Evolutionary conservation across 2,329 filamentous ascomycete species (phyloP).

Genomic region (Trichophyton verrucosum): DNA sequence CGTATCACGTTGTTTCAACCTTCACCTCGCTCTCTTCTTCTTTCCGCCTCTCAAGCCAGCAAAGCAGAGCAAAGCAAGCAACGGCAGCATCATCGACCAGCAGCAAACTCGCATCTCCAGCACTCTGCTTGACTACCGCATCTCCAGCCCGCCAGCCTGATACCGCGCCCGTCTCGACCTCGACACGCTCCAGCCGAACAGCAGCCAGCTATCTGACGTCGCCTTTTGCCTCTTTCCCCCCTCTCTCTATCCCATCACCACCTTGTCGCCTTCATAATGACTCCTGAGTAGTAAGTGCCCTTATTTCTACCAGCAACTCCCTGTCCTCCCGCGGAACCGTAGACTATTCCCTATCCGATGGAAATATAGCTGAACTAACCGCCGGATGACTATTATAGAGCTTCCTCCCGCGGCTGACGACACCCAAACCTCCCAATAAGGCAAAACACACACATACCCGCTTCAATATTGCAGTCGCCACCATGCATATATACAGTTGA

Average conservation of each 20-base stretch:
- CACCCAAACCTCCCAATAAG: neutral
- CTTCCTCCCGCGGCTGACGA: neutral
- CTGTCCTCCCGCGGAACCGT: neutral
- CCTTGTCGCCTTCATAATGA: constrained; percentile 29
- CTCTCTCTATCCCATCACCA: neutral
- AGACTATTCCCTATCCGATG: neutral
- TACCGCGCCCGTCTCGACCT: neutral
- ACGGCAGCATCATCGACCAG: neutral
- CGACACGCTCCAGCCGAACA: neutral
- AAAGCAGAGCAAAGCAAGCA: neutral
- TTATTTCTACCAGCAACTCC: neutral
- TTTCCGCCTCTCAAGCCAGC: neutral
- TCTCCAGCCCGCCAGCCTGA: neutral
- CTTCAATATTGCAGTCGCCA: neutral
- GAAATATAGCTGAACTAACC: neutral
- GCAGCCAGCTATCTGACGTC: neutral
- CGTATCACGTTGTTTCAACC: constrained; percentile 4
- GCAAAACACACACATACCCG: neutral
- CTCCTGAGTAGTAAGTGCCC: constrained; percentile 36
- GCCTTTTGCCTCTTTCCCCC: neutral
- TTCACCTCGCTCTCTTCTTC: constrained; percentile 1
- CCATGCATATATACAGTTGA: neutral
- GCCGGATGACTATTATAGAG: neutral
- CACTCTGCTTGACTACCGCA: neutral
- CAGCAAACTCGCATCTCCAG: neutral